Conservation (phyloP, 2,329 filamentous ascomycete species). For the Pleochaeta shiraiana region DNA sequence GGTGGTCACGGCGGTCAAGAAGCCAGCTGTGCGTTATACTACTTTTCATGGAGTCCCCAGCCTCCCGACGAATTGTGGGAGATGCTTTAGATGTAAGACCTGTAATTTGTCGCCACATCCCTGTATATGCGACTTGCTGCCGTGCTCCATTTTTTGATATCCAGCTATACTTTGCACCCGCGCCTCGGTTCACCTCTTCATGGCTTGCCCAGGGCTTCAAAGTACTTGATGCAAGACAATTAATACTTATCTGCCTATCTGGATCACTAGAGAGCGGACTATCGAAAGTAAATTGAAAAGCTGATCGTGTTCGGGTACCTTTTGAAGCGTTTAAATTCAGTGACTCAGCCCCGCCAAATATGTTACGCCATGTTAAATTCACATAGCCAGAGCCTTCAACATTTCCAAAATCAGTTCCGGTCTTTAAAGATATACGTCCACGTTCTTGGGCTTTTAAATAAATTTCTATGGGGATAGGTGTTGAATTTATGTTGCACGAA, state of each 20-base stretch:
- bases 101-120: conserved; percentile 76
- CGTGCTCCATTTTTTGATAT: conserved; percentile 37
- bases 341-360: conserved; percentile 85
- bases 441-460: conserved; percentile 60
- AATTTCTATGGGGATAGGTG: conserved; percentile 60
- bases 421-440: conserved; percentile 70
- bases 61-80: conserved; percentile 60
- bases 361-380: conserved; percentile 69
- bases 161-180: conserved; percentile 57
- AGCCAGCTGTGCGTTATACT: conserved; percentile 64
- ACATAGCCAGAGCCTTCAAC: conserved; percentile 86
- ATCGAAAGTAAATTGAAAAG: conserved; percentile 72
- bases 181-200: conserved; percentile 70
- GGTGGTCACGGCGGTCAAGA: conserved; percentile 62
- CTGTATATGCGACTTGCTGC: conserved; percentile 63
- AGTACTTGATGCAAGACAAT: conserved; percentile 63
- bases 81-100: conserved; percentile 54
- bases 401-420: conserved; percentile 84
- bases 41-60: conserved; percentile 80
- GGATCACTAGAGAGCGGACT: conserved; percentile 71
- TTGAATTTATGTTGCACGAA: too few species aligned
- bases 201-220: conserved; percentile 88
- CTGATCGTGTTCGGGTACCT: conserved; percentile 75
- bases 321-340: conserved; percentile 70
- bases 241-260: conserved; percentile 54